Evolutionary conservation across 176 grass and related monocot genomes (phyloP).

Genomic region (Ensete glaucum): DNA sequence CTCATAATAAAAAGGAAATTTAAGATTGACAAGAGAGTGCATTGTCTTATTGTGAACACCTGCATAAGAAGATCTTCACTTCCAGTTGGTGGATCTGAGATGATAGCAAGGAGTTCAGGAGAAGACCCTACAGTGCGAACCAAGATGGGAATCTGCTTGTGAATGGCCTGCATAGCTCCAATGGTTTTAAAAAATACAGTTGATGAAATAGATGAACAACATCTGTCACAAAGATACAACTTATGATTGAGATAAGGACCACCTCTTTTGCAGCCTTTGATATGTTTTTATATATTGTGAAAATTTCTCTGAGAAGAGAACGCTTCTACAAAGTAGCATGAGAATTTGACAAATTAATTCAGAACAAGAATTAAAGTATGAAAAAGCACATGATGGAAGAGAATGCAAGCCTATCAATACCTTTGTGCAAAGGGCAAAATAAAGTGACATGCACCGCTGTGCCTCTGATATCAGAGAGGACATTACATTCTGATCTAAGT

Average conservation of each 20-base stretch:
- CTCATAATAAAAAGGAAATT: background rate
- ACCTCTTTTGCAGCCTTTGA: constrained; percentile 85
- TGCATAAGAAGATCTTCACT: constrained; percentile 59
- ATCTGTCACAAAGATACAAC: background rate
- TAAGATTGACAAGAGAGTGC: background rate
- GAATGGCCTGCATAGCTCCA: constrained; percentile 63
- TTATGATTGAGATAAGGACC: constrained; percentile 7
- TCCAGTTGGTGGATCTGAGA: constrained; percentile 74
- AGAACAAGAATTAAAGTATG: background rate
- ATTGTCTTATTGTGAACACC: constrained; percentile 34
- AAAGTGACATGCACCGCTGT: constrained; percentile 71
- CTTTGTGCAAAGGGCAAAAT: constrained; percentile 96
- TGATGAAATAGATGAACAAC: constrained; percentile 11
- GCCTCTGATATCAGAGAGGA: constrained; percentile 43
- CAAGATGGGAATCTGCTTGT: constrained; percentile 70
- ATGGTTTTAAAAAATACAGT: constrained; percentile 12
- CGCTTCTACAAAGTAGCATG: constrained; percentile 52
- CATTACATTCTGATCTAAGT: constrained; percentile 13
- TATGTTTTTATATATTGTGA: constrained; percentile 65
- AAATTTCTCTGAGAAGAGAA: constrained; percentile 81
- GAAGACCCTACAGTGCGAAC: constrained; percentile 76
- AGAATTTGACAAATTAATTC: background rate
- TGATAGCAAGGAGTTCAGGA: constrained; percentile 55
- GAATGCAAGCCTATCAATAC: constrained; percentile 29
- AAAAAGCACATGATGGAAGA: background rate